Percentiles rank a stretch among this genome's conserved stretches.
phyloP scores from a whole-genome alignment of 306 rosid genomes.

The Quercus aquifolioides region DNA sequence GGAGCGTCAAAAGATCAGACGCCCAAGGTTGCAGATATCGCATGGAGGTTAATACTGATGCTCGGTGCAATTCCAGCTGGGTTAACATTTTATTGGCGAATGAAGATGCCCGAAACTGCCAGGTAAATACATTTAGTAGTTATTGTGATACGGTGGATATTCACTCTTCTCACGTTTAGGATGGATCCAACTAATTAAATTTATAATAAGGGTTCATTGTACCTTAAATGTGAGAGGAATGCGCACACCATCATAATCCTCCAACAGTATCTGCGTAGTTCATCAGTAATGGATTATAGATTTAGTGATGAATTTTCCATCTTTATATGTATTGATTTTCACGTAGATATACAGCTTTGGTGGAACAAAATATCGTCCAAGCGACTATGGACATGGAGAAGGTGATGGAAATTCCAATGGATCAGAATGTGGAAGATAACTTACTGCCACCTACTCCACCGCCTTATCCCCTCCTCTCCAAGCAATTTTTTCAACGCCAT shows the following conservation, averaged over 20 bases:
- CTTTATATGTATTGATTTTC: neutral
- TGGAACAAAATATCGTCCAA: too few relatives aligned
- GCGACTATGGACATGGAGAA: too few relatives aligned
- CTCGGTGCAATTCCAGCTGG: conserved; percentile 73
- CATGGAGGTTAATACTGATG: conserved; percentile 75
- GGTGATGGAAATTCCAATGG: conserved; percentile 49
- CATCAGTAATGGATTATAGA: too few relatives aligned
- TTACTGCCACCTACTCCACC: conserved; percentile 6
- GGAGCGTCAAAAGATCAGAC: neutral
- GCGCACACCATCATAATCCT: too few relatives aligned
- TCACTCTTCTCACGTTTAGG: too few relatives aligned
- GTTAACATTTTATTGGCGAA: conserved; percentile 74
- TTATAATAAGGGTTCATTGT: too few relatives aligned
- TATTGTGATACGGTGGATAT: too few relatives aligned
- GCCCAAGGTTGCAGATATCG: conserved; percentile 50
- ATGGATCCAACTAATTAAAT: too few relatives aligned
- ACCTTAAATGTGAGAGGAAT: too few relatives aligned
- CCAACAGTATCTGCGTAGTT: too few relatives aligned
- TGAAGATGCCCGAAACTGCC: conserved; percentile 93
- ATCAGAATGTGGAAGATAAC: conserved; percentile 46
- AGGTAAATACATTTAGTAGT: conserved; percentile 40
- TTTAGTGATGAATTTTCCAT: too few relatives aligned
- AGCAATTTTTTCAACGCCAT: too few relatives aligned
- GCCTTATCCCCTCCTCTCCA: neutral
- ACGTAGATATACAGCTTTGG: conserved; percentile 46